Evolutionary conservation across 179 eudicot species (phyloP), one percentile per base, ranked within the genome.

Genomic region (Amaranthus tricolor): DNA sequence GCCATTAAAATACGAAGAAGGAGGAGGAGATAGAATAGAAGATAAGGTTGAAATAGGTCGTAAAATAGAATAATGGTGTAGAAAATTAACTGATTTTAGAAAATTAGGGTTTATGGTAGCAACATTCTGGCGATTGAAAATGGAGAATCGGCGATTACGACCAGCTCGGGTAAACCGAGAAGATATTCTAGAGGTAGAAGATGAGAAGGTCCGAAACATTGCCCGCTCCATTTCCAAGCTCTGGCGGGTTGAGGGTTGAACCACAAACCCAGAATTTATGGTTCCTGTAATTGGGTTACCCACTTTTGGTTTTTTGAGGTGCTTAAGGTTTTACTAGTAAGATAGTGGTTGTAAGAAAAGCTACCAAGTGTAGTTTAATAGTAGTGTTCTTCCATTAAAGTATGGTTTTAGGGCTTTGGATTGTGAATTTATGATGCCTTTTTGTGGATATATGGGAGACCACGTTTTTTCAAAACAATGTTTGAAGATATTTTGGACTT

Each of bases 201-300:
- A 78, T 8, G 77, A 78, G 61, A 83, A 63, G 20, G 85, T 84
- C 71, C 89, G 90, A 49, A 84, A 74, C 5, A 78, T 85, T 20
- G 91, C 89, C 74, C 84, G 80, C 83, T 88, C 91, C 91, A 88
- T 88, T 48, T 78, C 5, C 57, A 45, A 31, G 40, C 40, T 31
- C 40, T 4, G 40, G 3, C 40, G 40, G 40, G 40, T 31, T 31
- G 40, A 31, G 40, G 40, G 40, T 31, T 31, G 40, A 31, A 31
- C 40, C 40, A 31, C 40, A 31, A 31, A 31, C 40, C 40, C 40
- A 31, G 40, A 31, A 31, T 31, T 31, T 1, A 31, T 31, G 40
- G 40, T 31, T 31, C 40, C 40, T 31, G 40, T 31, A 31, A 31
- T 31, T 31, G 40, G 40, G 40, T 31, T 31, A 31, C 40, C 40